phyloP scores from a whole-genome alignment of 176 grass and related monocot species.

The Melocanna baccifera region DNA sequence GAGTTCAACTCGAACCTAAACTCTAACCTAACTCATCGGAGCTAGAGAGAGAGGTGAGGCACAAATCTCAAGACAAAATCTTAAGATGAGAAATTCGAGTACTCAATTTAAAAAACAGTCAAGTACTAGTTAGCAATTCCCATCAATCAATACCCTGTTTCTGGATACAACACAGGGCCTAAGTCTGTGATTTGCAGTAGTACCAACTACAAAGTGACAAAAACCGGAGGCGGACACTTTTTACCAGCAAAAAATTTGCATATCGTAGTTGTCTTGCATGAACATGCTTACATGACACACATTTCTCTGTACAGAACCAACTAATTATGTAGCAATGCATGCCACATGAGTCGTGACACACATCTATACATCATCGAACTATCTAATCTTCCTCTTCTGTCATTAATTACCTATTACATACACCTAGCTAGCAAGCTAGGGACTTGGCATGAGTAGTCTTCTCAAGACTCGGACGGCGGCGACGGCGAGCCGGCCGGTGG shows the following conservation, averaged over 20 bases:
- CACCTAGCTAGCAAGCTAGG: not conserved
- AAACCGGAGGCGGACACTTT: not conserved
- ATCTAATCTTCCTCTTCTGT: not conserved
- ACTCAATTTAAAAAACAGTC: no score
- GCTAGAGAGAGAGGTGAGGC: no score
- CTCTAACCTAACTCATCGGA: no score
- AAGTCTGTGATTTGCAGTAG: not conserved
- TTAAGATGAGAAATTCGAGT: no score
- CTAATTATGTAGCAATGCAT: not conserved
- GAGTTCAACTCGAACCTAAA: no score
- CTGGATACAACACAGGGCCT: not conserved
- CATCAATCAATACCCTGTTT: not conserved
- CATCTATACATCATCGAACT: constrained; percentile 23
- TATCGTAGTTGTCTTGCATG: not conserved
- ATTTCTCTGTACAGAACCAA: constrained; percentile 9
- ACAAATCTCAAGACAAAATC: no score
- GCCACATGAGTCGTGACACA: not conserved
- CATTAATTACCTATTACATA: not conserved
- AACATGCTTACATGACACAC: not conserved
- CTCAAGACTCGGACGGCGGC: constrained; percentile 2
- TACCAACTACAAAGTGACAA: not conserved
- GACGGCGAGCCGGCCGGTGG: constrained; percentile 10
- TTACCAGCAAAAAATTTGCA: not conserved
- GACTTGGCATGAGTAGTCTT: no score
- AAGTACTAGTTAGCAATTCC: no score